Evolutionary conservation across 1,139 yeast species (phyloP), one percentile per base, ranked within the genome.

Genomic region (Citeromyces siamensis): DNA sequence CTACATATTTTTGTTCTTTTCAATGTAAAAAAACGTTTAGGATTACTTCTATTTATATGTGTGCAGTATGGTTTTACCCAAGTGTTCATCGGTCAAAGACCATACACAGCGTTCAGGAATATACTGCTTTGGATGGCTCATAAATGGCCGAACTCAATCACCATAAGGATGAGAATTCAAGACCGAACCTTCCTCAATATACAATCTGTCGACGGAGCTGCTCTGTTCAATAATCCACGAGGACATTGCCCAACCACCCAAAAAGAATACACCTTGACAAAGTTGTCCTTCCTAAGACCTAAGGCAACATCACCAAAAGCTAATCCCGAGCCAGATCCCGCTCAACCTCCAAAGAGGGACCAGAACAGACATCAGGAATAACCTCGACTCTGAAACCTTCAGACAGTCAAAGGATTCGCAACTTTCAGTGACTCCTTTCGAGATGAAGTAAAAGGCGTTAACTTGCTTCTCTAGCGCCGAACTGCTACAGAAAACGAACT

Each of bases 51-150:
- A 19, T 19, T 37, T 36, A 47, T 45, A 67, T 79, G 85, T 79
- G 55, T 64, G 85, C 86, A 72, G 77, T 82, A 79, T 79, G 86
- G 88, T 79, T 80, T 79, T 78, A 78, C 90, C 80, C 86, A 77
- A 77, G 71, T 80, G 86, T 77, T 75, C 70, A 80, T 62, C 46
- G 71, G 84, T 71, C 82, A 71, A 71, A 62, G 75, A 62, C 82
- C 77, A 56, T 80, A 67, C 86, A 84, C 77, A 79, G 82, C 71
- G 90, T 77, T 66, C 78, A 80, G 93, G 93, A 81, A 81, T 81
- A 81, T 81, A 84, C 81, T 72, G 88, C 85, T 66, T 57, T 70
- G 62, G 50, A 52, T 52, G 23, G 35, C 55, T 50, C 45, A 40
- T 28, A 39, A n/a, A 19, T n/a, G 29, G 32, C 41, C 54, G 53